Percentiles rank a stretch among this genome's conserved stretches.
Evolutionary conservation across 2,329 filamentous ascomycete species (phyloP).

Genomic region (Ophiocordyceps robertsii): DNA sequence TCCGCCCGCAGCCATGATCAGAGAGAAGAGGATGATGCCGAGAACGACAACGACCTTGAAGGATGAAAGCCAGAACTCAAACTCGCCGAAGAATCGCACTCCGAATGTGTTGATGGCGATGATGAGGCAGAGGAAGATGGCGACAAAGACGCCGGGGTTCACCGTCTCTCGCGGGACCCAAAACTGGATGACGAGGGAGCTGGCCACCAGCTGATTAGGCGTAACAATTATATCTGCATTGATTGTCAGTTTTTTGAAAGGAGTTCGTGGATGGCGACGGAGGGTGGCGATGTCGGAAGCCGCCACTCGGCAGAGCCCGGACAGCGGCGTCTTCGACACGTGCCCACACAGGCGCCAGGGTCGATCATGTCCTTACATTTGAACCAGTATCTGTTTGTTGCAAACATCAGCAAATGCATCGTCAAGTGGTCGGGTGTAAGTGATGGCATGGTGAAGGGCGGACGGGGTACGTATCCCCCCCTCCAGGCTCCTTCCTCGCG

Average conservation of each 20-base stretch:
- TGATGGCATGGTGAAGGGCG: too few species aligned
- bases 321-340: too few species aligned
- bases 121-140: slow-evolving; percentile 52
- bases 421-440: too few species aligned
- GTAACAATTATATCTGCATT: slow-evolving; percentile 64
- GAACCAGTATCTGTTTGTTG: slow-evolving; percentile 39
- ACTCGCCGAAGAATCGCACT: slow-evolving; percentile 55
- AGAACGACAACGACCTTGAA: slow-evolving; percentile 58
- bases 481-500: too few species aligned
- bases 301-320: too few species aligned
- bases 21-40: slow-evolving; percentile 50
- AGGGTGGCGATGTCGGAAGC: not conserved
- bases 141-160: slow-evolving; percentile 70
- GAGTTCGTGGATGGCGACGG: not conserved
- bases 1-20: slow-evolving; percentile 51
- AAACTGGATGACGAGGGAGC: slow-evolving; percentile 64
- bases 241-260: not conserved
- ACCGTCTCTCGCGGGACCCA: slow-evolving; percentile 55
- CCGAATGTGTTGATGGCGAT: slow-evolving; percentile 46
- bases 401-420: not conserved
- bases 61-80: slow-evolving; percentile 48
- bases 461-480: too few species aligned
- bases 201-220: slow-evolving; percentile 73
- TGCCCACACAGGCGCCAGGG: too few species aligned
- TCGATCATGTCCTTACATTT: slow-evolving; percentile 40